Conservation (phyloP, 1,139 yeast genomes). For the Scheffersomyces lignicola region DNA sequence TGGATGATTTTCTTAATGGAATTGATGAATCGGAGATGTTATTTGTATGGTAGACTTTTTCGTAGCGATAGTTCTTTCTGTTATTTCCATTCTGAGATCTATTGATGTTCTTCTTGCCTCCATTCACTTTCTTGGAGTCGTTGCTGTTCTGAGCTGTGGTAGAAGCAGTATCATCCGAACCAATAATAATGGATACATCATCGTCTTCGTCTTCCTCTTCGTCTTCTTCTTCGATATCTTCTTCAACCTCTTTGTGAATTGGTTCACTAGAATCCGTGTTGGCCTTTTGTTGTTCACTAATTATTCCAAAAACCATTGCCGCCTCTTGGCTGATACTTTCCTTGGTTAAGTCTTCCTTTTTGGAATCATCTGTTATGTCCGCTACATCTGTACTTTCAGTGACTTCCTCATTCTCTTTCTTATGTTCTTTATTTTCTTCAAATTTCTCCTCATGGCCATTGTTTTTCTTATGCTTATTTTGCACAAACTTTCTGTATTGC, state of each 20-base stretch:
- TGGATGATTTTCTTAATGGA: slow-evolving; percentile 15
- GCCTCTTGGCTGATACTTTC: slow-evolving; percentile 41
- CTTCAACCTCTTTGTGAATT: slow-evolving; percentile 13
- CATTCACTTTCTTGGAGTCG: slow-evolving; percentile 10
- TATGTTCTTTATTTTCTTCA: not conserved
- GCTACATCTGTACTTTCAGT: slow-evolving; percentile 6
- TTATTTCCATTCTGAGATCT: slow-evolving; percentile 6
- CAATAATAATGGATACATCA: slow-evolving; percentile 45
- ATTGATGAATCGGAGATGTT: slow-evolving; percentile 22
- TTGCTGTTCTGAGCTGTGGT: slow-evolving; percentile 21
- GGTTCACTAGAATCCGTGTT: no score
- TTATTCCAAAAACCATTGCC: slow-evolving; percentile 49
- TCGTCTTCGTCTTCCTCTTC: slow-evolving; percentile 42
- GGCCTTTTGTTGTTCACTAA: slow-evolving; percentile 22
- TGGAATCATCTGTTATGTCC: no score
- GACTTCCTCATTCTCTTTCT: slow-evolving; percentile 3
- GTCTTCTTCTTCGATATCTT: slow-evolving; percentile 25
- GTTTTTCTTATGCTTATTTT: slow-evolving; percentile 5
- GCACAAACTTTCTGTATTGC: slow-evolving; percentile 6
- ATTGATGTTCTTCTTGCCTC: slow-evolving; percentile 8
- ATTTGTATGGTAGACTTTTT: slow-evolving; percentile 14
- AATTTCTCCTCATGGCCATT: slow-evolving; percentile 9
- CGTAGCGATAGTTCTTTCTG: slow-evolving; percentile 8
- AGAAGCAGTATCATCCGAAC: slow-evolving; percentile 37
- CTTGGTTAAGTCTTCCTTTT: slow-evolving; percentile 14